These are phyloP conservation scores for Haplosporangium gracile DNA, from an alignment of 192 early-diverging fungal genomes.

Conservation along the genomic window DNA sequence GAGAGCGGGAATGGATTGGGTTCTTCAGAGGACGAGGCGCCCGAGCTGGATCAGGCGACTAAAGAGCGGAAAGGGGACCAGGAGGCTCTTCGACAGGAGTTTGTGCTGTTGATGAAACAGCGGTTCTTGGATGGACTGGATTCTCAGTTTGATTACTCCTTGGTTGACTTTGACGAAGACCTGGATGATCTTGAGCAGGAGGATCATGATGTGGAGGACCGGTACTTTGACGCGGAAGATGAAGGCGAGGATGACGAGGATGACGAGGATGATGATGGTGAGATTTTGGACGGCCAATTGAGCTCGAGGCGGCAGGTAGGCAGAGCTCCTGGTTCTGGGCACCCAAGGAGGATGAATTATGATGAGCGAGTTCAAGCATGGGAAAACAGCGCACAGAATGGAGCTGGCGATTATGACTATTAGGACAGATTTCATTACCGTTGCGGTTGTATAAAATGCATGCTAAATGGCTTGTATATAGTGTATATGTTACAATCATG, in stretches of 20 bases:
- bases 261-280: conserved; percentile 10
- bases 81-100: conserved; percentile 33
- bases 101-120: conserved; percentile 55
- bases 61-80: conserved; percentile 41
- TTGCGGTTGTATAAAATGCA: neutral
- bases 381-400: conserved; percentile 37
- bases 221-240: conserved; percentile 46
- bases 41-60: conserved; percentile 19
- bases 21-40: conserved; percentile 16
- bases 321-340: neutral
- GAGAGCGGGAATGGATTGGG: conserved; percentile 24
- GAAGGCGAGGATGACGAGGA: conserved; percentile 2
- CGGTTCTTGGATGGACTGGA: conserved; percentile 51
- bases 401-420: conserved; percentile 39
- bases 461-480: neutral
- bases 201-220: conserved; percentile 42
- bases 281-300: neutral
- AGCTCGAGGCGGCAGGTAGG: neutral
- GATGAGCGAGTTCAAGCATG: conserved; percentile 35
- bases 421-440: neutral
- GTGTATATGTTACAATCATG: neutral
- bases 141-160: conserved; percentile 41
- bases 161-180: conserved; percentile 47
- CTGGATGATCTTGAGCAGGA: conserved; percentile 55
- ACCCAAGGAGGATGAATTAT: neutral